Evolutionary conservation across 2,329 filamentous ascomycete species (phyloP).

Genomic region (Monosporascus cannonballus): DNA sequence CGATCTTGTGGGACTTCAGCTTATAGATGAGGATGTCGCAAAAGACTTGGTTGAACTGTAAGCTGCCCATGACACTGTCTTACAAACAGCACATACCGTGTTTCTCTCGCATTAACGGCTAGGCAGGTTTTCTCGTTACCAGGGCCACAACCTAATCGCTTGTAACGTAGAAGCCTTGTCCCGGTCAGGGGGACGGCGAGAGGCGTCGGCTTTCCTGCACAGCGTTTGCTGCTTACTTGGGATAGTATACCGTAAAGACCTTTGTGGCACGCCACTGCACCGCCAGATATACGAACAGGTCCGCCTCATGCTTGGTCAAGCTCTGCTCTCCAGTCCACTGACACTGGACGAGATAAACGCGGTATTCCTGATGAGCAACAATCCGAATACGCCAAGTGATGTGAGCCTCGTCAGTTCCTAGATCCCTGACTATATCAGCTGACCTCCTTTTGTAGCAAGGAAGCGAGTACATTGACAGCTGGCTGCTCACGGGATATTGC

Average conservation of each 20-base stretch:
- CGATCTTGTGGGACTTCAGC: slow-evolving; percentile 24
- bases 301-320: slow-evolving; percentile 30
- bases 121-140: slow-evolving; percentile 21
- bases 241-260: slow-evolving; percentile 27
- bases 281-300: slow-evolving; percentile 34
- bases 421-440: not conserved
- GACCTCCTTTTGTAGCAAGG: slow-evolving; percentile 16
- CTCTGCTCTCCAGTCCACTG: slow-evolving; percentile 32
- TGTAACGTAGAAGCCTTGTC: slow-evolving; percentile 18
- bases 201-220: slow-evolving; percentile 32
- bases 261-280: slow-evolving; percentile 24
- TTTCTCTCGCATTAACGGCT: not conserved
- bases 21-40: slow-evolving; percentile 25
- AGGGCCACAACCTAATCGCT: slow-evolving; percentile 23
- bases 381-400: slow-evolving; percentile 22
- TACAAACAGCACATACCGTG: not conserved
- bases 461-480: slow-evolving; percentile 35
- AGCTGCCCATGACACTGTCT: slow-evolving; percentile 5
- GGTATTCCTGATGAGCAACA: slow-evolving; percentile 32
- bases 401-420: slow-evolving; percentile 11
- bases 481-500: slow-evolving; percentile 35
- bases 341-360: slow-evolving; percentile 35
- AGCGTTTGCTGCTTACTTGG: slow-evolving; percentile 34
- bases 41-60: slow-evolving; percentile 24
- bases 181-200: slow-evolving; percentile 27